Evolutionary conservation across 1,284 basidiomycete genomes (phyloP), one percentile per base, ranked within the genome.

Genomic region (Phenoliferia sp.): DNA sequence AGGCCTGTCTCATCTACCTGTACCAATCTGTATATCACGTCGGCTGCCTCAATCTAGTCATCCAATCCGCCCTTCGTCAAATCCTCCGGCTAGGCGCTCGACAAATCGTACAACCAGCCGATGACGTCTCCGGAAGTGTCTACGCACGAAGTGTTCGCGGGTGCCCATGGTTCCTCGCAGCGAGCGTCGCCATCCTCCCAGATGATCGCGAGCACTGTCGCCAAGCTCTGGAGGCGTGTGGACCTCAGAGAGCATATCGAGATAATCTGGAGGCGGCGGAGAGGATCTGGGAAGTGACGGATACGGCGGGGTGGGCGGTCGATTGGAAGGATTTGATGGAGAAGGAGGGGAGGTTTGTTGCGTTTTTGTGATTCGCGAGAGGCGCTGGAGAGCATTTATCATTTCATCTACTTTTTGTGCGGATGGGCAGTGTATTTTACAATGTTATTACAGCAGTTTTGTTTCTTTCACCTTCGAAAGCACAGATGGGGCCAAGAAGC

Each of bases 351-450:
- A 55, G 34, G n/a, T 67, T 66, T 7, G 67, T 70, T 3, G 67
- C 65, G 50, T 73, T 70, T 48, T 29, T 71, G 31, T 73, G 35
- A 35, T 3, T n/a, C n/a, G 39, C 12, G 39, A 22, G 12, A 85
- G 94, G 16, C 92, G 92, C 0, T 83, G 84, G 78, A 89, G 89
- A 17, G 92, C 92, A 0, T 92, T 96, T 70, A 86, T 89, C 1
- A 93, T 93, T 3, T 88, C 94, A 73, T 66, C 87, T 6, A 83
- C n/a, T n/a, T n/a, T n/a, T n/a, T n/a, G n/a, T n/a, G n/a, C n/a
- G n/a, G n/a, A n/a, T n/a, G n/a, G n/a, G n/a, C n/a, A n/a, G n/a
- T n/a, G n/a, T n/a, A n/a, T n/a, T n/a, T n/a, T n/a, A n/a, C n/a
- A n/a, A n/a, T n/a, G n/a, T n/a, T n/a, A n/a, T n/a, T n/a, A n/a